phyloP scores from a whole-genome alignment of 139 green algal genomes.

The Deuterostichococcus epilithicus region DNA sequence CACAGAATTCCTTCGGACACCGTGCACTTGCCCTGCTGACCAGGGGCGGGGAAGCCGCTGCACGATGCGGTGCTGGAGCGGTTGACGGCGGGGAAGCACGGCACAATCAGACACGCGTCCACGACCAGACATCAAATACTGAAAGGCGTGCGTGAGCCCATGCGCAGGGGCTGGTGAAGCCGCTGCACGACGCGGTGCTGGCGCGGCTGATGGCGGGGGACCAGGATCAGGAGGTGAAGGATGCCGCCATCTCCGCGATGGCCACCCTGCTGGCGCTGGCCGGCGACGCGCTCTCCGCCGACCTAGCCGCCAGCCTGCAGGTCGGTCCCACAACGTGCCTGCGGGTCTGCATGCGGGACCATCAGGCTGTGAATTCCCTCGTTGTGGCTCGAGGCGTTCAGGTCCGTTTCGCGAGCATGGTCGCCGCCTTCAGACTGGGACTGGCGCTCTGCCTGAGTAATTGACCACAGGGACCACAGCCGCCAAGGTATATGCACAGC shows the following conservation, averaged over 20 bases:
- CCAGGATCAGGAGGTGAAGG: constrained; percentile 90
- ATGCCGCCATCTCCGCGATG: constrained; percentile 74
- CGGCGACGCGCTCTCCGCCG: constrained; percentile 56
- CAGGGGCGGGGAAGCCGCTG: neutral
- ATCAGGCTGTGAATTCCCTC: no score
- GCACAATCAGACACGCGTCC: no score
- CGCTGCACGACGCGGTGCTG: constrained; percentile 43
- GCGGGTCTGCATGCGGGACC: no score
- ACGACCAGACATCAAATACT: neutral
- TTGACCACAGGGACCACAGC: no score
- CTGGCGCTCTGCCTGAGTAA: no score
- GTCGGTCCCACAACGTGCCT: no score
- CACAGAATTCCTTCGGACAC: no score
- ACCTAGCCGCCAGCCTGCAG: constrained; percentile 39
- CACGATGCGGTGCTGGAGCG: neutral
- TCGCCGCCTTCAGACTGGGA: no score
- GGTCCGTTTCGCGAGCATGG: no score
- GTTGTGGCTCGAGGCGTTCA: no score
- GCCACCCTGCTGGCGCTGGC: constrained; percentile 55
- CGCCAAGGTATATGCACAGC: no score
- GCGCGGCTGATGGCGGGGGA: constrained; percentile 64
- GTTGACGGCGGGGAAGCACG: no score
- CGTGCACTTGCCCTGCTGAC: neutral
- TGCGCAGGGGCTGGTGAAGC: constrained; percentile 30
- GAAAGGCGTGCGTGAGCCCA: neutral